A percentile compares a stretch with the other conserved stretches of the same genome.
These are phyloP conservation scores for Dipteronia sinensis DNA, from an alignment of 345 rosid genomes.

Conservation along the genomic window DNA sequence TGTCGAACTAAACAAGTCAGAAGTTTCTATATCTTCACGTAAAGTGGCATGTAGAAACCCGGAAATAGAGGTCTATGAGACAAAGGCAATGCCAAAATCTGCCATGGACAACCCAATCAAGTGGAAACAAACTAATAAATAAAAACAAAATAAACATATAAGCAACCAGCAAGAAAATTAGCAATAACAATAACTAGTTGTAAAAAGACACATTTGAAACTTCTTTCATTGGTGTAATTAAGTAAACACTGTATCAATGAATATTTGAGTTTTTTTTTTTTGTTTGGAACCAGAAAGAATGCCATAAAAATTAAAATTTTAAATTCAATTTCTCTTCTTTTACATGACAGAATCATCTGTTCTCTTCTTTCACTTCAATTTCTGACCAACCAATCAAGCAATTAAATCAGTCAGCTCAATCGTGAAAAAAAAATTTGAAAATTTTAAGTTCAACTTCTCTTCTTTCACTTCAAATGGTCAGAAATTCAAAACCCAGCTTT, in stretches of 20 bases:
- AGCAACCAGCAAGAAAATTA: neutral
- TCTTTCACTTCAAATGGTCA: neutral
- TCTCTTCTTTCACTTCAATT: too few relatives aligned
- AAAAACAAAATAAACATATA: neutral
- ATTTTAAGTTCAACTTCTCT: neutral
- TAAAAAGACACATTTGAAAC: neutral
- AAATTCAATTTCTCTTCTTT: neutral
- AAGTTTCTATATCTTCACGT: too few relatives aligned
- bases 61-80: slow-evolving; percentile 94
- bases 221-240: neutral
- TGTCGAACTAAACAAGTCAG: too few relatives aligned
- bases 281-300: neutral
- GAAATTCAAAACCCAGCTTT: too few relatives aligned
- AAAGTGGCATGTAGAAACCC: slow-evolving; percentile 97
- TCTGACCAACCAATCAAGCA: too few relatives aligned
- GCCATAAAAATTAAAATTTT: neutral
- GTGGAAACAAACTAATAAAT: slow-evolving; percentile 8
- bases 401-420: too few relatives aligned
- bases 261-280: neutral
- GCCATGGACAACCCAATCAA: slow-evolving; percentile 28
- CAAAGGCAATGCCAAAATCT: slow-evolving; percentile 93
- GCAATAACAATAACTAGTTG: neutral
- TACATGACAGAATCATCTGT: neutral
- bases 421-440: neutral
- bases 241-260: neutral